phyloP scores from a whole-genome alignment of 1,284 basidiomycete species.

The Ceratorhiza oryzae-sativae region DNA sequence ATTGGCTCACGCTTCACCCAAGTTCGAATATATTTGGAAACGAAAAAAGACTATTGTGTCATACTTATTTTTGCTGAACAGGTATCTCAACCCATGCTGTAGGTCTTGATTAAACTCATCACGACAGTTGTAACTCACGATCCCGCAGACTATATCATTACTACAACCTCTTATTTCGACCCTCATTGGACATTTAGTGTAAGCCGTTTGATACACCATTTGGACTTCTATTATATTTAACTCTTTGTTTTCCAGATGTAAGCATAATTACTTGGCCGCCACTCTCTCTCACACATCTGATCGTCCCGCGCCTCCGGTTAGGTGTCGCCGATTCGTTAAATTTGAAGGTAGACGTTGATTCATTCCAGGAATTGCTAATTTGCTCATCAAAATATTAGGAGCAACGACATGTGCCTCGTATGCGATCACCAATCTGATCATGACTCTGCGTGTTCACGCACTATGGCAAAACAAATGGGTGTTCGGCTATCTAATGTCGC shows the following conservation, averaged over 20 bases:
- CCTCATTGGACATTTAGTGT: conserved; percentile 28
- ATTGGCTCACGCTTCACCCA: not conserved
- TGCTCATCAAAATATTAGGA: not conserved
- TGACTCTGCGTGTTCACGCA: conserved; percentile 31
- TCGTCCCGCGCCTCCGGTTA: not conserved
- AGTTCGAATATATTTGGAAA: conserved; percentile 36
- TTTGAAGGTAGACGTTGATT: conserved; percentile 10
- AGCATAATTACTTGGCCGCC: not conserved
- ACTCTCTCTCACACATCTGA: not conserved
- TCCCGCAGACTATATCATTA: conserved; percentile 18
- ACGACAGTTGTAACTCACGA: not conserved
- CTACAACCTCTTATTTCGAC: conserved; percentile 32
- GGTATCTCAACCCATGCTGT: conserved; percentile 34
- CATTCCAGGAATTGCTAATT: not conserved
- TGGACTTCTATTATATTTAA: not conserved
- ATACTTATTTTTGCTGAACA: conserved; percentile 30
- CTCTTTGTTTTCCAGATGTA: not conserved
- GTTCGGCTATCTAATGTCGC: conserved; percentile 8
- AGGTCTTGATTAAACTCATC: not conserved
- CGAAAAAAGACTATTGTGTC: conserved; percentile 31
- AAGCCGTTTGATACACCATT: not conserved
- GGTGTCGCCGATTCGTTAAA: conserved; percentile 30
- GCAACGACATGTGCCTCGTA: conserved; percentile 32
- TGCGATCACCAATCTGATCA: conserved; percentile 25
- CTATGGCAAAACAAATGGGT: conserved; percentile 37